phyloP scores from a whole-genome alignment of 495 filamentous ascomycete genomes.

The Trichoderma virens region DNA sequence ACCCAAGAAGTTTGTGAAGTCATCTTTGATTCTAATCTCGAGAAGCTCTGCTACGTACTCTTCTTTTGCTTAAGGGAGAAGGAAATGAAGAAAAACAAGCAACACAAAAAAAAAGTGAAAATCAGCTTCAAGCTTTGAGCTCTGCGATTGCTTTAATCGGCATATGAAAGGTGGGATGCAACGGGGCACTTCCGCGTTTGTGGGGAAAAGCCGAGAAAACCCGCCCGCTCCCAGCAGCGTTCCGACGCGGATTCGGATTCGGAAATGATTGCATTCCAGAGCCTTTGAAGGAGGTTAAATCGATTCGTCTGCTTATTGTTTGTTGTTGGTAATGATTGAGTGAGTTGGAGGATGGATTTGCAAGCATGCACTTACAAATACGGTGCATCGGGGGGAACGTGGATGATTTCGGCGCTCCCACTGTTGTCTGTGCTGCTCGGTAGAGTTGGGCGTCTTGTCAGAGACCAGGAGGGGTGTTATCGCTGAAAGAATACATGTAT shows the following conservation, averaged over 20 bases:
- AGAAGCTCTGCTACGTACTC: neutral
- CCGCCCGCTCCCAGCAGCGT: neutral
- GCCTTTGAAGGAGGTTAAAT: neutral
- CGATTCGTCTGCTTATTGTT: too few species aligned
- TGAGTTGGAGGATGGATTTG: too few species aligned
- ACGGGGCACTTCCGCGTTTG: constrained; percentile 1
- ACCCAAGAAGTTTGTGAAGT: neutral
- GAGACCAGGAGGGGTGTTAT: too few species aligned
- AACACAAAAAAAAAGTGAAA: neutral
- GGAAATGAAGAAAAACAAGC: neutral
- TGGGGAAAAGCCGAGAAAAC: neutral
- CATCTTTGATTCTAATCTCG: neutral
- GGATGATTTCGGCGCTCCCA: too few species aligned
- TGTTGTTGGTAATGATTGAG: too few species aligned
- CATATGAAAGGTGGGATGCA: neutral
- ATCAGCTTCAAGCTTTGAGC: neutral
- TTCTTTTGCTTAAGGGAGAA: neutral
- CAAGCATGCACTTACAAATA: too few species aligned
- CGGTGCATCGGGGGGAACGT: too few species aligned
- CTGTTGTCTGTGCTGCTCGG: too few species aligned
- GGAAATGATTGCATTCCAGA: neutral
- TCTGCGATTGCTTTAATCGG: neutral
- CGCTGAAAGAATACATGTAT: neutral
- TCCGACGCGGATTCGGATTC: constrained; percentile 4
- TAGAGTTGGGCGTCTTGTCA: too few species aligned